Evolutionary conservation across 2,329 filamentous ascomycete genomes (phyloP).

Genomic region (Colletotrichum sp.): DNA sequence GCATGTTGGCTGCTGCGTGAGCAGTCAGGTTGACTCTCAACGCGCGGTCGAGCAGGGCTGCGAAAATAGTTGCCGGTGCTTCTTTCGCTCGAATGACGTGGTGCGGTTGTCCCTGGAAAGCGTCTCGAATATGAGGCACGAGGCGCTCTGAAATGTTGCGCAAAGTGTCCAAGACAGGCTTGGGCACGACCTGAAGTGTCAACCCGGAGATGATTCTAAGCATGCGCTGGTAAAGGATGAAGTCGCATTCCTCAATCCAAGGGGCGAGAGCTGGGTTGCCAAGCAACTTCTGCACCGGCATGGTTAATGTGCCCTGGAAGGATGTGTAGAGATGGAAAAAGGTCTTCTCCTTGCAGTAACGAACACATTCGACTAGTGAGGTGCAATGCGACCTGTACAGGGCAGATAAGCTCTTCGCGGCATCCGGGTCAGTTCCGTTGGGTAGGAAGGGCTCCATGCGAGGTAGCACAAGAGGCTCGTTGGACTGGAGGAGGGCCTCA

Average conservation of each 20-base stretch:
- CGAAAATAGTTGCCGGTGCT: conserved; percentile 87
- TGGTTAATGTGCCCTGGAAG: conserved; percentile 94
- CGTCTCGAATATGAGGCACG: conserved; percentile 80
- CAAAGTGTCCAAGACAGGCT: conserved; percentile 84
- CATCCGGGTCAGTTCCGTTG: conserved; percentile 81
- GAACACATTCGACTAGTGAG: conserved; percentile 91
- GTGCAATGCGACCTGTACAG: conserved; percentile 95
- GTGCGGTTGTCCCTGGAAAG: conserved; percentile 82
- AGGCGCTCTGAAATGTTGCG: conserved; percentile 85
- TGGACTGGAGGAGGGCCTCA: conserved; percentile 59
- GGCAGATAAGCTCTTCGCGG: conserved; percentile 83
- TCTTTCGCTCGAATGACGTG: conserved; percentile 90
- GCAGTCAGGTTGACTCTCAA: conserved; percentile 92
- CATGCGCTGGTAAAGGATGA: conserved; percentile 96
- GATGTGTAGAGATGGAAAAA: conserved; percentile 95
- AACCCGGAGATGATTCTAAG: conserved; percentile 89
- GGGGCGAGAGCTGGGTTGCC: conserved; percentile 79
- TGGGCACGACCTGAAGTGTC: conserved; percentile 89
- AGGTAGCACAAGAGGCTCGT: conserved; percentile 81
- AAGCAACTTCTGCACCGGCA: conserved; percentile 93
- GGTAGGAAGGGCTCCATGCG: conserved; percentile 84
- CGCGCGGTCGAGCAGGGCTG: conserved; percentile 82
- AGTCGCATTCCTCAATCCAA: conserved; percentile 97
- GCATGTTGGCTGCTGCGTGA: conserved; percentile 90
- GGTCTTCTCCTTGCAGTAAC: conserved; percentile 95